phyloP scores from a whole-genome alignment of 345 rosid genomes.

The Psidium friedrichsthalianum region DNA sequence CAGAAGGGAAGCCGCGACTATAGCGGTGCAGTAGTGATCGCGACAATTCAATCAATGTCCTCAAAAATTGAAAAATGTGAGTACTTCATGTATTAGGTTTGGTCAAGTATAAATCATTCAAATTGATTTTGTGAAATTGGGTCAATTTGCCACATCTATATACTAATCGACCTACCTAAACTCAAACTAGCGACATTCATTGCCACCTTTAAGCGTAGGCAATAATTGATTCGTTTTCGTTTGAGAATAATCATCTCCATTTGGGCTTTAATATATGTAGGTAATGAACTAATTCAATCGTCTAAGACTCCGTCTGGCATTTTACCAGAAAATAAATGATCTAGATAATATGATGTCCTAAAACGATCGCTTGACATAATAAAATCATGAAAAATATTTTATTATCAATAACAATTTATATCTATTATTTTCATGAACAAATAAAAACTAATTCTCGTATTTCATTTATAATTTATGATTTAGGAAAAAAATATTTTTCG shows the following conservation, averaged over 20 bases:
- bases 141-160: not conserved
- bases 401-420: not conserved
- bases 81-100: not conserved
- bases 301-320: rapidly evolving
- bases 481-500: not conserved
- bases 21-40: not conserved
- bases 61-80: not conserved
- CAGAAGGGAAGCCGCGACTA: rapidly evolving
- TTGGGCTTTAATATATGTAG: not conserved
- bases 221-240: not conserved
- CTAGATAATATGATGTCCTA: not conserved
- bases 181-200: not conserved
- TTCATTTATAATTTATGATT: rapidly evolving
- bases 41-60: not conserved
- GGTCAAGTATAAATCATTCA: not conserved
- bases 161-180: not conserved
- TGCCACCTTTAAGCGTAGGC: not conserved
- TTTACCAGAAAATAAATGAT: not conserved
- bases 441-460: not conserved
- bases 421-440: not conserved
- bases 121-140: not conserved
- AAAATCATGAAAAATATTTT: not conserved
- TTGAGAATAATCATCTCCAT: not conserved
- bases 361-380: not conserved
- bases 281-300: not conserved